Base-by-base conservation (phyloP, 2,329 filamentous ascomycete species). In the Diaporthe ilicicola region DNA sequence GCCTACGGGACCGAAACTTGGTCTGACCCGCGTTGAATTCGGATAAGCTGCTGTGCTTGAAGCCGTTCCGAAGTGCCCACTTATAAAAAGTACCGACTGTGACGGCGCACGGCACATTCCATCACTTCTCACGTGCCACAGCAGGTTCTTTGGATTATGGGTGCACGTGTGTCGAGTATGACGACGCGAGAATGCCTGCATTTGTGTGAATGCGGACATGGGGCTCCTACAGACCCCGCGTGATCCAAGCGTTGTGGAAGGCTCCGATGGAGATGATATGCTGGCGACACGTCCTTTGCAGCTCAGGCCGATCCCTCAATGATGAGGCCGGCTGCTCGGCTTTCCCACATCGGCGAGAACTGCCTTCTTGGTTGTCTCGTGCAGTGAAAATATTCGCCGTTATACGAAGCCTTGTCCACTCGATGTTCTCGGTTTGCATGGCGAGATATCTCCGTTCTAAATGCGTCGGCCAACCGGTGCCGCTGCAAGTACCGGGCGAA, bases 131-230 rank as follows among this genome's bases (percentile, higher is more conserved):
- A 44, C 59, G 59, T 64, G n/a, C 37, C 42, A 50, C 59, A 13
- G 44, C 44, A 64, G 59, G 37, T 64, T 44, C 59, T 50, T 64
- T n/a, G 59, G 59, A 50, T 37, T 44, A 64, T 50, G 44, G 44
- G 56, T 27, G 44, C 44, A 64, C 59, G 44, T 64, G 59, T 62
- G 59, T 64, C 42, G n/a, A 50, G 59, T 64, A 42, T 64, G 59
- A 64, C 59, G 59, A 64, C n/a, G 59, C 44, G 59, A 13, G 13
- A 50, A 50, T 68, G 29, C 53, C 42, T 48, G 50, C 17, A 46
- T 44, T 44, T 53, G 65, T 56, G 34, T 46, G 46, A 44, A 54
- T 15, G n/a, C 29, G 65, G 53, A 10, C 29, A 22, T 27, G 42
- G 24, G 44, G 32, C 53, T 48, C 39, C 10, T 17, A 59, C 34